phyloP scores from a whole-genome alignment of 2,329 filamentous ascomycete species.

The Escovopsis sp. region DNA sequence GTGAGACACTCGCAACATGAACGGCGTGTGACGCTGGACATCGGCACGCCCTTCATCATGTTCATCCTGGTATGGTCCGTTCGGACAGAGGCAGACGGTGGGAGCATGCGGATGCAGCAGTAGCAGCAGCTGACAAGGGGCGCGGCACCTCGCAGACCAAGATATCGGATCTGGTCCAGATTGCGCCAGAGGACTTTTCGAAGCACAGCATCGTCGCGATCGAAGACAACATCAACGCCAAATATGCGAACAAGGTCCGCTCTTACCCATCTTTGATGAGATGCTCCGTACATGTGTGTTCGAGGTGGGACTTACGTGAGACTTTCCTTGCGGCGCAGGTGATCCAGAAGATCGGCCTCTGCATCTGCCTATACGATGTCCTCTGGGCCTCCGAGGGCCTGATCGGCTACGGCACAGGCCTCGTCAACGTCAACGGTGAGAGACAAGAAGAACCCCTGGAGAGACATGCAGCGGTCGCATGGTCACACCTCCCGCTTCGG shows the following conservation, averaged over 20 bases:
- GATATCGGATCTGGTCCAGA: conserved; percentile 86
- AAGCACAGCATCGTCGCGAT: conserved; percentile 72
- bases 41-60: background rate
- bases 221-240: conserved; percentile 91
- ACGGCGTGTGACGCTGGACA: background rate
- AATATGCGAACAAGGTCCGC: conserved; percentile 83
- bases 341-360: conserved; percentile 87
- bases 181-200: conserved; percentile 74
- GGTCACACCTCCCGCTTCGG: background rate
- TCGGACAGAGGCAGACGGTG: too few species aligned
- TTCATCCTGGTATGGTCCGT: conserved; percentile 5
- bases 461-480: background rate
- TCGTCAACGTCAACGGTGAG: conserved; percentile 85
- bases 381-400: conserved; percentile 80
- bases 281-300: background rate
- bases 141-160: conserved; percentile 49
- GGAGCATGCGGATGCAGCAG: background rate
- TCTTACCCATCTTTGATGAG: background rate
- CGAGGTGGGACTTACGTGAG: background rate
- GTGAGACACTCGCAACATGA: background rate
- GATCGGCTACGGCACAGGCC: conserved; percentile 81
- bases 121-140: background rate
- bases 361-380: conserved; percentile 84
- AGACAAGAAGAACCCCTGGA: background rate
- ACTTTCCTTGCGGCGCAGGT: conserved; percentile 32